Evolutionary conservation across 2,329 filamentous ascomycete species (phyloP).

Genomic region (Hortaea sp.): DNA sequence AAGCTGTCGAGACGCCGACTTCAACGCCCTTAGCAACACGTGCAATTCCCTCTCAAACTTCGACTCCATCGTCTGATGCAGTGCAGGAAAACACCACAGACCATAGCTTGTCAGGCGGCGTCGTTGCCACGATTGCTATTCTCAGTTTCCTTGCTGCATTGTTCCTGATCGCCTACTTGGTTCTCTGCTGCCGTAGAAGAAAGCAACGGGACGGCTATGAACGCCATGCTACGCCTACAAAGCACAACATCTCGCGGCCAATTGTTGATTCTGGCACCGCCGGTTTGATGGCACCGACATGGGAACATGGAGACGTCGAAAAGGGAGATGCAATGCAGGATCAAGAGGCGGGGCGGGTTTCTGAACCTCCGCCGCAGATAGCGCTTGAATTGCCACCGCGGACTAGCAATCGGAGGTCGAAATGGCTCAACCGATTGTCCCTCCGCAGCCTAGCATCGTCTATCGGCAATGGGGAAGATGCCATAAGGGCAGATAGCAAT

Average conservation of each 20-base stretch:
- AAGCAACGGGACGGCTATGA: conserved; percentile 9
- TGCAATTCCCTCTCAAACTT: conserved; percentile 5
- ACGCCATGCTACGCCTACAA: conserved; percentile 11
- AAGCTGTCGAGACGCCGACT: conserved; percentile 8
- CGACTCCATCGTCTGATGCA: conserved; percentile 2
- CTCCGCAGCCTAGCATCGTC: conserved; percentile 26
- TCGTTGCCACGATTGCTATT: conserved; percentile 26
- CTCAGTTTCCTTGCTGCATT: conserved; percentile 19
- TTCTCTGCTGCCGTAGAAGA: conserved; percentile 18
- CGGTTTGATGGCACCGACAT: conserved; percentile 14
- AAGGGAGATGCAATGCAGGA: conserved; percentile 18
- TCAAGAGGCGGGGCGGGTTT: conserved; percentile 6
- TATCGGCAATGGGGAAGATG: conserved; percentile 29
- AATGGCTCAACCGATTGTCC: conserved; percentile 24
- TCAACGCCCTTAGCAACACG: conserved; percentile 2
- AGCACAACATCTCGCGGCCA: conserved; percentile 31
- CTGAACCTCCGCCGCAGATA: conserved; percentile 31
- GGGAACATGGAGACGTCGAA: conserved; percentile 27
- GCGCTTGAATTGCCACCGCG: conserved; percentile 24
- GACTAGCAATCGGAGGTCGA: conserved; percentile 14
- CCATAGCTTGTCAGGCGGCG: conserved; percentile 9
- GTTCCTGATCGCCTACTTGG: conserved; percentile 13
- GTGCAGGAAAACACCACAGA: conserved; percentile 1
- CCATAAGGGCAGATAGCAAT: conserved; percentile 28
- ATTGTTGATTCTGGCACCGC: conserved; percentile 22